A percentile compares a stretch with the other conserved stretches of the same genome.
Evolutionary conservation across 768 basidiomycete genomes (phyloP).

Genomic region (Zangia roseola): DNA sequence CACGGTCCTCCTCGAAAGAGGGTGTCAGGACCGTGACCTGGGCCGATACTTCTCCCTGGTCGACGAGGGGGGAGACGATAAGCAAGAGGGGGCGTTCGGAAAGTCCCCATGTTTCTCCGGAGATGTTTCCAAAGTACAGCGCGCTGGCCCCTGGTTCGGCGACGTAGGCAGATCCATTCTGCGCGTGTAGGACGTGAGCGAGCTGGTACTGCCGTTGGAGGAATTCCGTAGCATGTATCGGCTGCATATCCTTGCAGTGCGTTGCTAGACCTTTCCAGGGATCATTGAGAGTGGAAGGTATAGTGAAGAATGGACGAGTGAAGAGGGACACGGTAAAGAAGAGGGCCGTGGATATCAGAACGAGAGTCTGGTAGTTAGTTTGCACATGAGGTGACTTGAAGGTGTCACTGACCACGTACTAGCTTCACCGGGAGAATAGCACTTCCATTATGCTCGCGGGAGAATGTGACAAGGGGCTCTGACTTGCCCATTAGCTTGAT

Average conservation of each 20-base stretch:
- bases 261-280: constrained; percentile 29
- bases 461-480: neutral
- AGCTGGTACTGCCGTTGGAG: constrained; percentile 52
- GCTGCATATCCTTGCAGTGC: constrained; percentile 49
- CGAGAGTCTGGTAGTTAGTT: constrained; percentile 8
- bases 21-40: constrained; percentile 70
- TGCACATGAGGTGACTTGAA: neutral
- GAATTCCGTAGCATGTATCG: constrained; percentile 49
- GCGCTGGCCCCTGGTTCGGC: constrained; percentile 77
- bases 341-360: constrained; percentile 7
- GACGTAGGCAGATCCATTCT: constrained; percentile 68
- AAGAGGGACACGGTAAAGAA: constrained; percentile 5
- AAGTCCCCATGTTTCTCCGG: constrained; percentile 57
- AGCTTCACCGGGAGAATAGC: constrained; percentile 2
- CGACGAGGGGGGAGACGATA: constrained; percentile 47
- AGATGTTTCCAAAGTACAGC: constrained; percentile 72
- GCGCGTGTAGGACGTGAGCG: constrained; percentile 45
- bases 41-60: constrained; percentile 32
- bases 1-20: constrained; percentile 71
- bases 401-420: constrained; percentile 10
- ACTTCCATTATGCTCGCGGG: neutral
- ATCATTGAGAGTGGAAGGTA: neutral
- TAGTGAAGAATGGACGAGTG: neutral
- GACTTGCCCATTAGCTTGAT: constrained; percentile 6
- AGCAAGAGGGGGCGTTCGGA: constrained; percentile 80